Base-by-base conservation (phyloP, 371 early-diverging fungal genomes). In the Quaeritorhiza haematococci region DNA sequence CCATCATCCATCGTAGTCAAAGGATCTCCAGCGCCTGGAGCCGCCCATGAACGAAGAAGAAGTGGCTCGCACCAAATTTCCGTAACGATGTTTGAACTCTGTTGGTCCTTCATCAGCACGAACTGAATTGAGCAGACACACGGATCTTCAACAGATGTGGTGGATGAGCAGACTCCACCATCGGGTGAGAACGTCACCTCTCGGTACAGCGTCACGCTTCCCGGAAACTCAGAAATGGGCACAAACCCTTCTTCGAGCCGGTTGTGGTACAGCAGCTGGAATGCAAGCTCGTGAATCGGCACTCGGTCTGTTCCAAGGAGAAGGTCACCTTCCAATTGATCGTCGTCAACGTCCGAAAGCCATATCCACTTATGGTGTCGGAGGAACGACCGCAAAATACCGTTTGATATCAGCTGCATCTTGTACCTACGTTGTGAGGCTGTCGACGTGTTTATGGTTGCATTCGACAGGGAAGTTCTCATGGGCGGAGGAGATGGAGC, bases 1-100 rank as follows among this genome's bases (percentile, higher is more conserved):
- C 52, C 28, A n/a, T 52, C 30, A 13, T 28, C 27, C 3, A 43
- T 52, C n/a, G 51, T 52, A 3, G 50, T 44, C 32, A 44, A 52
- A 17, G 27, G n/a, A 43, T 43, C 52, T 5, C 17, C 33, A 28
- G 33, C 27, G 1, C 51, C 17, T 51, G 21, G 17, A 38, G 21
- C 33, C 15, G 24, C 45, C 71, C 1, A 69, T n/a, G n/a, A n/a
- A n/a, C n/a, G n/a, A n/a, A n/a, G n/a, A n/a, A n/a, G 63, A 28
- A 66, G 66, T 0, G 92, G 89, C 62, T 91, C 92, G 46, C 82
- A 70, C 88, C 89, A 89, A 7, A 88, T 60, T 58, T 89, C 85
- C 0, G 89, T 88, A 0, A 75, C 67, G 2, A 90, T 67, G 15
- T 75, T 73, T 3, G 69, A 68, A 21, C 76, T 72, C 3, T 55